phyloP scores from a whole-genome alignment of 2,329 filamentous ascomycete species.

The Septoria linicola region DNA sequence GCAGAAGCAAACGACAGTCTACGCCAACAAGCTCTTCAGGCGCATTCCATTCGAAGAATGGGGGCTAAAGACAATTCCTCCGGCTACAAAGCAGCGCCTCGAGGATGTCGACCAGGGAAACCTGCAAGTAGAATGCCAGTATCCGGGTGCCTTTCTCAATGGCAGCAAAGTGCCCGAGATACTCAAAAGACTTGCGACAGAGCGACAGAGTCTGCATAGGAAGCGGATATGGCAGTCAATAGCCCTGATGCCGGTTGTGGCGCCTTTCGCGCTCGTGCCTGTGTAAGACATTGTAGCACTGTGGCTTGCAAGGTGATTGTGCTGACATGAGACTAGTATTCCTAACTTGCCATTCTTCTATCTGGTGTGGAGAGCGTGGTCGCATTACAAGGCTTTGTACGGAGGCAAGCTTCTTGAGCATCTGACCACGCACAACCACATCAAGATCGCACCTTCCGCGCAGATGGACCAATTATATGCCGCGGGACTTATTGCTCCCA shows the following conservation, averaged over 20 bases:
- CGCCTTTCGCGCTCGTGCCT: conserved; percentile 79
- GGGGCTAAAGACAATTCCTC: conserved; percentile 91
- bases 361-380: conserved; percentile 85
- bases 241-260: conserved; percentile 76
- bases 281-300: conserved; percentile 58
- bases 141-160: conserved; percentile 69
- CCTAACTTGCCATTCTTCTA: conserved; percentile 98
- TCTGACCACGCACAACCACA: conserved; percentile 70
- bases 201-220: conserved; percentile 75
- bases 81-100: conserved; percentile 66
- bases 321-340: conserved; percentile 55
- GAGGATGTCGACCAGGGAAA: conserved; percentile 62
- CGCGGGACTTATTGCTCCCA: conserved; percentile 48
- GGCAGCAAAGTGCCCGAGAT: conserved; percentile 60
- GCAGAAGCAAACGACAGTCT: conserved; percentile 82
- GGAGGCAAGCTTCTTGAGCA: conserved; percentile 85
- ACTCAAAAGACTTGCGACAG: conserved; percentile 70
- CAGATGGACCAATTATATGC: conserved; percentile 74
- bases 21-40: conserved; percentile 81
- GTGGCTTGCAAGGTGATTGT: conserved; percentile 1
- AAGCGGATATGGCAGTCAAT: conserved; percentile 78
- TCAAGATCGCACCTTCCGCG: conserved; percentile 64
- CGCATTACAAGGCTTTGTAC: conserved; percentile 80
- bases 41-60: conserved; percentile 96
- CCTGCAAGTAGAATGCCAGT: conserved; percentile 57